Evolutionary conservation across 2,329 filamentous ascomycete genomes (phyloP).

Genomic region (Tolypocladium cylindrosporum): DNA sequence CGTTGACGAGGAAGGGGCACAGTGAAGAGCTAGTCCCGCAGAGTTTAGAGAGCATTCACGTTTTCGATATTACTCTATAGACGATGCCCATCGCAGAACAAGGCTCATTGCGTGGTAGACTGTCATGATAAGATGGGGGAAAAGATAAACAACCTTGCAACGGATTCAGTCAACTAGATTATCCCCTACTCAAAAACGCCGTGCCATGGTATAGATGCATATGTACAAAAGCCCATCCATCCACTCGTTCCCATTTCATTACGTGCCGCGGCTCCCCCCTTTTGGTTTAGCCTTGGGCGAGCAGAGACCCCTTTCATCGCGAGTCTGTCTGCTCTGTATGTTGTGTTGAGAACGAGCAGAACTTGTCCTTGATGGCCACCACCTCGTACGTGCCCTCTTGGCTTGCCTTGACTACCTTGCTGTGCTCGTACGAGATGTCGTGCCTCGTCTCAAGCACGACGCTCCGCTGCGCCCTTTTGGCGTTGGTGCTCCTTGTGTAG

Average conservation of each 20-base stretch:
- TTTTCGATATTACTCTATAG: not conserved
- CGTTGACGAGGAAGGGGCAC: conserved; percentile 8
- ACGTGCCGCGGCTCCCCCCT: conserved; percentile 11
- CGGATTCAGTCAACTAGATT: conserved; percentile 3
- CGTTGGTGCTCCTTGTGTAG: conserved; percentile 84
- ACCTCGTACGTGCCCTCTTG: conserved; percentile 98
- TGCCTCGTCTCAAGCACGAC: conserved; percentile 84
- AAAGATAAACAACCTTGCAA: conserved; percentile 1
- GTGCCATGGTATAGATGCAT: conserved; percentile 30
- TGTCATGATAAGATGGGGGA: not conserved
- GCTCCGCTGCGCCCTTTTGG: conserved; percentile 66
- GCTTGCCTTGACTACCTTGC: conserved; percentile 71
- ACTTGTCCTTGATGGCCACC: conserved; percentile 87
- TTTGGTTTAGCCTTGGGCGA: conserved; percentile 31
- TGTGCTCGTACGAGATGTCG: conserved; percentile 72
- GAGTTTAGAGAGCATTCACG: not conserved
- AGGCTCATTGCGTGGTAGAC: not conserved
- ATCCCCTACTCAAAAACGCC: conserved; percentile 14
- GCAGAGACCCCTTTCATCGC: conserved; percentile 1
- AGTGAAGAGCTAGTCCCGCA: not conserved
- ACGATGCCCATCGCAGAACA: not conserved
- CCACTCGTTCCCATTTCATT: conserved; percentile 6
- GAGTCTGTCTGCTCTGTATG: conserved; percentile 39
- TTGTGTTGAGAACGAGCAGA: conserved; percentile 77
- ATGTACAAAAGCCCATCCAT: conserved; percentile 14